These are phyloP conservation scores for Alnus rubra DNA, from an alignment of 306 rosid species.

Conservation along the genomic window DNA sequence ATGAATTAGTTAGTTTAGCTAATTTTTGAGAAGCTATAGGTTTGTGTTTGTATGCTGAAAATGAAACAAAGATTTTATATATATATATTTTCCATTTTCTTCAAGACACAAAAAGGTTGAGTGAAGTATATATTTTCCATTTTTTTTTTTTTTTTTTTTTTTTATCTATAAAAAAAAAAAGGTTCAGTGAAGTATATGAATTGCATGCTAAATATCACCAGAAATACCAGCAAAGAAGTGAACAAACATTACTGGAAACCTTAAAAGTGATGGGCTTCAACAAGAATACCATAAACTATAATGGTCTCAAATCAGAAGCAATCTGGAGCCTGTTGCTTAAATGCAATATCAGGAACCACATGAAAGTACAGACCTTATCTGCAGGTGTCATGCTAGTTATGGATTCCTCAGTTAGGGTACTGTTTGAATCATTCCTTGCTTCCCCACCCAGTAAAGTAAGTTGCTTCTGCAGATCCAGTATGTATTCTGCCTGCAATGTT, in stretches of 20 bases:
- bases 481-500: slow-evolving; percentile 76
- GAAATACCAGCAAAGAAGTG: background rate
- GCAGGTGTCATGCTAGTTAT: slow-evolving; percentile 66
- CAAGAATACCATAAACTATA: slow-evolving; percentile 3
- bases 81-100: background rate
- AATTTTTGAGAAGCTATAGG: background rate
- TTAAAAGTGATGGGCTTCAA: slow-evolving; percentile 8
- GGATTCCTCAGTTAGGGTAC: slow-evolving; percentile 68
- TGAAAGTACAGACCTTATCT: slow-evolving; percentile 69
- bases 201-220: background rate
- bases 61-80: background rate
- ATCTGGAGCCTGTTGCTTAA: slow-evolving; percentile 17
- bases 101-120: background rate
- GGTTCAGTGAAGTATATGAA: background rate
- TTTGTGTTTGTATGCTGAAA: background rate
- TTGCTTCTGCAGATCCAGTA: slow-evolving; percentile 91
- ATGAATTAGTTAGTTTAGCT: slow-evolving; percentile 16
- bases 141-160: too few species aligned
- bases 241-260: background rate
- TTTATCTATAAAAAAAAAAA: too few species aligned
- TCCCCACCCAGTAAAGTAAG: slow-evolving; percentile 85
- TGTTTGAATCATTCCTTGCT: slow-evolving; percentile 74
- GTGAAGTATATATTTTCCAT: background rate
- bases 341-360: slow-evolving; percentile 25
- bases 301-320: slow-evolving; percentile 24